These are phyloP conservation scores for Tricholoma hemisulphureum DNA, from an alignment of 768 basidiomycete genomes.

Conservation along the genomic window DNA sequence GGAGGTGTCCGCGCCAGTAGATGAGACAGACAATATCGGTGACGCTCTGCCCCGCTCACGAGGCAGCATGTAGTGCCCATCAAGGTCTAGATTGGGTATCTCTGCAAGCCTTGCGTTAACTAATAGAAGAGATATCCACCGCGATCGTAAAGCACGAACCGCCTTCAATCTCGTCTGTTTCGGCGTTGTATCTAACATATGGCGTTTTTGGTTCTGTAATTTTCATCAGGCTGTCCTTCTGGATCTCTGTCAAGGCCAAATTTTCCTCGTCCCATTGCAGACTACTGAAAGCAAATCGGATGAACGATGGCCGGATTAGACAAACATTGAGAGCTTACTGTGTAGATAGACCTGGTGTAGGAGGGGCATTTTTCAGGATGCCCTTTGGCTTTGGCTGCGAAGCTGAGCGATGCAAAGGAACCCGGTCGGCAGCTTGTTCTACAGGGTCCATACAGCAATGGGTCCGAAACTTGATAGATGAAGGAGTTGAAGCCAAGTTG, in stretches of 20 bases:
- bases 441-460: slow-evolving; percentile 1
- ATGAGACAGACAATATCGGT: slow-evolving; percentile 46
- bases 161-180: slow-evolving; percentile 81
- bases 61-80: slow-evolving; percentile 37
- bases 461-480: background rate
- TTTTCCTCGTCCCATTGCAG: slow-evolving; percentile 97
- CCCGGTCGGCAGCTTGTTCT: slow-evolving; percentile 40
- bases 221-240: slow-evolving; percentile 97
- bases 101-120: slow-evolving; percentile 43
- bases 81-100: slow-evolving; percentile 77
- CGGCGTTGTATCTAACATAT: slow-evolving; percentile 87
- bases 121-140: slow-evolving; percentile 5
- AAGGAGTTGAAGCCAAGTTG: slow-evolving; percentile 1
- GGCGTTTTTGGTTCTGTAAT: slow-evolving; percentile 98
- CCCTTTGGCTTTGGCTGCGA: slow-evolving; percentile 80
- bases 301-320: slow-evolving; percentile 2
- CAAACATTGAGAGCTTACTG: slow-evolving; percentile 40
- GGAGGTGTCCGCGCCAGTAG: slow-evolving; percentile 60
- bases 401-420: slow-evolving; percentile 57
- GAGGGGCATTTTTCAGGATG: slow-evolving; percentile 81
- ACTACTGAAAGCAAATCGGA: slow-evolving; percentile 41
- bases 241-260: slow-evolving; percentile 85
- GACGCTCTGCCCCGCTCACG: slow-evolving; percentile 31
- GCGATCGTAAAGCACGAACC: slow-evolving; percentile 45
- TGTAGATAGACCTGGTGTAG: slow-evolving; percentile 36